Evolutionary conservation across 495 filamentous ascomycete genomes (phyloP).

Genomic region (Penicillium crystallinum): DNA sequence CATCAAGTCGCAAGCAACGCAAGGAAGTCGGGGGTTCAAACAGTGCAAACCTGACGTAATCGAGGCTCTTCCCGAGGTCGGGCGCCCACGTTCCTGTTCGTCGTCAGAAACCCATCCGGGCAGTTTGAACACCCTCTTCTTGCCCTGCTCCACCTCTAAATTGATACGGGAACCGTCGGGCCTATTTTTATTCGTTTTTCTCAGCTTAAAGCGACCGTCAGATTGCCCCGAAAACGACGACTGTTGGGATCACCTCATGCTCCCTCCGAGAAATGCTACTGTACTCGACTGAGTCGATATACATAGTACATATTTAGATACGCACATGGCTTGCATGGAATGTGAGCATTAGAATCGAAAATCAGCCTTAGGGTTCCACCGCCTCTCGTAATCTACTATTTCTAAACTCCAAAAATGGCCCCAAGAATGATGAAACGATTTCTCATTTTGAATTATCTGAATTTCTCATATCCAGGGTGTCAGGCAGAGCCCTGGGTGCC

Average conservation of each 20-base stretch:
- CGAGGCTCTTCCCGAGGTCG: background rate
- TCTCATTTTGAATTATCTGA: background rate
- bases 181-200: background rate
- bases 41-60: constrained; percentile 16
- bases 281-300: background rate
- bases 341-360: constrained; percentile 1
- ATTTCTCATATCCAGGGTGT: background rate
- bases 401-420: background rate
- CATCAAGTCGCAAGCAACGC: background rate
- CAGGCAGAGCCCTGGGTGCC: background rate
- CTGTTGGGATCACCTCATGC: background rate
- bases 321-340: background rate
- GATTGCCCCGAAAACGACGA: background rate
- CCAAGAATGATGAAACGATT: background rate
- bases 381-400: background rate
- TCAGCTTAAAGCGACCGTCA: constrained; percentile 9
- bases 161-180: background rate
- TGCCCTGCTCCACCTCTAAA: background rate
- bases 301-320: background rate
- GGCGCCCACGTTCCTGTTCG: background rate
- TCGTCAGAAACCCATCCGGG: background rate
- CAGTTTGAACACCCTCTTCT: background rate
- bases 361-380: constrained; percentile 5
- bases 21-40: constrained; percentile 14
- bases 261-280: background rate